Conservation (phyloP, 2,329 filamentous ascomycete species). For the Sclerotinia subarctica region DNA sequence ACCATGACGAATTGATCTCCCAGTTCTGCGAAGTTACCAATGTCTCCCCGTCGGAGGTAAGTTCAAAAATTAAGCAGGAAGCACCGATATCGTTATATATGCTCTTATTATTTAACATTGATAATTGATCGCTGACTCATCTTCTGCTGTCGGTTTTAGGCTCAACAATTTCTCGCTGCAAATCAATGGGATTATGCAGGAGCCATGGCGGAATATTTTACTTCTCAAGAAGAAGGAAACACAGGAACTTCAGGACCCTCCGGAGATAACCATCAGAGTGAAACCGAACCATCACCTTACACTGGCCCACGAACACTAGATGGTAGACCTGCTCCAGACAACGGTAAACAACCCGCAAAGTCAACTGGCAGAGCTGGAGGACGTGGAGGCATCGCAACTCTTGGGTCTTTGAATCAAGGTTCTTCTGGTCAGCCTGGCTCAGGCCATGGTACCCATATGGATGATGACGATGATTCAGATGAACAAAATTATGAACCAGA, state of each 20-base stretch:
- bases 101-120: background rate
- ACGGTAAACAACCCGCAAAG: slow-evolving; percentile 14
- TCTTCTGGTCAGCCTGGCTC: slow-evolving; percentile 30
- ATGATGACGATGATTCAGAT: slow-evolving; percentile 59
- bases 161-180: slow-evolving; percentile 61
- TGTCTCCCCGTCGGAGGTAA: slow-evolving; percentile 48
- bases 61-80: slow-evolving; percentile 11
- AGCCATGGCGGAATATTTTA: slow-evolving; percentile 62
- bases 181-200: slow-evolving; percentile 64
- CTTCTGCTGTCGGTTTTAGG: slow-evolving; percentile 46
- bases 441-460: slow-evolving; percentile 50
- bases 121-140: background rate
- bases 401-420: slow-evolving; percentile 46
- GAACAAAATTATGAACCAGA: slow-evolving; percentile 55
- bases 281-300: slow-evolving; percentile 43
- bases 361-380: slow-evolving; percentile 29
- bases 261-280: slow-evolving; percentile 39
- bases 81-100: background rate
- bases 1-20: slow-evolving; percentile 47
- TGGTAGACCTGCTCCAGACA: slow-evolving; percentile 53
- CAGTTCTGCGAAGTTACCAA: slow-evolving; percentile 58
- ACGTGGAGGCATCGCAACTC: slow-evolving; percentile 54
- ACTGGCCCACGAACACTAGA: slow-evolving; percentile 62
- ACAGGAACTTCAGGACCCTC: slow-evolving; percentile 45
- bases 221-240: slow-evolving; percentile 51